Conservation (phyloP, 495 filamentous ascomycete genomes). For the Neurospora sp. region DNA sequence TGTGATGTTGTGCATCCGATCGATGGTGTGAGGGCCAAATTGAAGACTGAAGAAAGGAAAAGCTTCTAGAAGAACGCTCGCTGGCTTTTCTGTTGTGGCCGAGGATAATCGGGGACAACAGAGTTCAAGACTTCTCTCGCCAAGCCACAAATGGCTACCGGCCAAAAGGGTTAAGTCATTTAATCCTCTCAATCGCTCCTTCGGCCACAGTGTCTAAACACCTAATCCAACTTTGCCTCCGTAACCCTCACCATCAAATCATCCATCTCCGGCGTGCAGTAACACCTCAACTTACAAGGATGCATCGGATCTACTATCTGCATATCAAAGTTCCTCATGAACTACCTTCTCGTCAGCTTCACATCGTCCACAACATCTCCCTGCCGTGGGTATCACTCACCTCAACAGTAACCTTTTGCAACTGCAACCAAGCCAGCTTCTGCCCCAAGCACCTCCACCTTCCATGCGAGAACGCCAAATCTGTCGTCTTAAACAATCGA, state of each 20-base stretch:
- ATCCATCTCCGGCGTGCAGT: background rate
- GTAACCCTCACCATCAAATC: conserved; percentile 1
- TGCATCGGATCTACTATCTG: conserved; percentile 3
- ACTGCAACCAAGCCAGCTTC: conserved; percentile 5
- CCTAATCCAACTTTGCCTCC: background rate
- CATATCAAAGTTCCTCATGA: conserved; percentile 4
- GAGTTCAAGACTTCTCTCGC: background rate
- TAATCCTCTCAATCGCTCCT: no score
- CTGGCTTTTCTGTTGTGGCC: background rate
- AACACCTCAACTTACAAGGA: background rate
- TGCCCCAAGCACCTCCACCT: conserved; percentile 10
- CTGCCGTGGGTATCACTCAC: no score
- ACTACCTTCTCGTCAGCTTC: background rate
- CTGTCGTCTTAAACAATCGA: background rate
- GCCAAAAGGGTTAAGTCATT: no score
- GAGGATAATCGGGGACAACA: background rate
- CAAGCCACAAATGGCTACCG: background rate
- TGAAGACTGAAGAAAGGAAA: background rate
- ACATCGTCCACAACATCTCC: background rate
- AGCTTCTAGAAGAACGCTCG: background rate
- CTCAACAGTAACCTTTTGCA: conserved; percentile 12
- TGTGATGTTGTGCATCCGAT: no score
- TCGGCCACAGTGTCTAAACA: background rate
- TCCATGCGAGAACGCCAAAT: conserved; percentile 7
- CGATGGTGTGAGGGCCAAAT: no score